Conservation (phyloP, 805 yeast genomes). For the Wickerhamiella alocasiicola region DNA sequence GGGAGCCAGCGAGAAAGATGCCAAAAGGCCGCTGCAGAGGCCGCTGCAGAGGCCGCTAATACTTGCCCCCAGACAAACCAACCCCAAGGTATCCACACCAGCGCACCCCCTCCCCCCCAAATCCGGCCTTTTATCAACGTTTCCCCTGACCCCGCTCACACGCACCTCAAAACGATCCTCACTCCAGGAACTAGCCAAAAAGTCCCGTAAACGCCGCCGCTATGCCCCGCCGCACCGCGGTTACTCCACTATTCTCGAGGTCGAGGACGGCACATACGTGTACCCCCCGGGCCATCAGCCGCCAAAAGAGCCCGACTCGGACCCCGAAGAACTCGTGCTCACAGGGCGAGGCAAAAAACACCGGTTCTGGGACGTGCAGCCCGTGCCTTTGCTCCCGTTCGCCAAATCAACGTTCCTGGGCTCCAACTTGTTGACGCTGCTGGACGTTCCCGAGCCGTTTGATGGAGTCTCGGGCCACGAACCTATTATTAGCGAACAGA, state of each 20-base stretch:
- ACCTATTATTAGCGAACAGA: background rate
- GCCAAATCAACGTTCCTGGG: slow-evolving; percentile 14
- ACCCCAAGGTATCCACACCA: too few species aligned
- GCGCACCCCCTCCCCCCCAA: too few species aligned
- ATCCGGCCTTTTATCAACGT: too few species aligned
- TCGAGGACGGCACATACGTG: slow-evolving; percentile 1
- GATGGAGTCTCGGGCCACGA: slow-evolving; percentile 7
- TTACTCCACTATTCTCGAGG: background rate
- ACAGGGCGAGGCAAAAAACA: background rate
- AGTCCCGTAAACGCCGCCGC: too few species aligned
- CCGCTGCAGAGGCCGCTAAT: too few species aligned
- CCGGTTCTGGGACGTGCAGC: background rate
- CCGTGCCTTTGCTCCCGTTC: background rate
- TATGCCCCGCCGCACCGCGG: background rate
- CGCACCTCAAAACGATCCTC: background rate
- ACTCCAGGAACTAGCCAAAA: too few species aligned
- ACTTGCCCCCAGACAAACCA: too few species aligned
- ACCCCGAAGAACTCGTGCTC: background rate
- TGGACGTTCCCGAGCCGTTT: slow-evolving; percentile 8
- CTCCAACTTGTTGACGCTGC: slow-evolving; percentile 12
- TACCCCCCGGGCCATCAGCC: background rate
- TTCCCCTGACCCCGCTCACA: too few species aligned
- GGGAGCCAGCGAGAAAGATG: too few species aligned
- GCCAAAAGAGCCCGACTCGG: background rate
- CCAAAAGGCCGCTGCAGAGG: too few species aligned